Evolutionary conservation across 495 filamentous ascomycete genomes (phyloP), one percentile per base, ranked within the genome.

Genomic region (Schizothecium vesticola): DNA sequence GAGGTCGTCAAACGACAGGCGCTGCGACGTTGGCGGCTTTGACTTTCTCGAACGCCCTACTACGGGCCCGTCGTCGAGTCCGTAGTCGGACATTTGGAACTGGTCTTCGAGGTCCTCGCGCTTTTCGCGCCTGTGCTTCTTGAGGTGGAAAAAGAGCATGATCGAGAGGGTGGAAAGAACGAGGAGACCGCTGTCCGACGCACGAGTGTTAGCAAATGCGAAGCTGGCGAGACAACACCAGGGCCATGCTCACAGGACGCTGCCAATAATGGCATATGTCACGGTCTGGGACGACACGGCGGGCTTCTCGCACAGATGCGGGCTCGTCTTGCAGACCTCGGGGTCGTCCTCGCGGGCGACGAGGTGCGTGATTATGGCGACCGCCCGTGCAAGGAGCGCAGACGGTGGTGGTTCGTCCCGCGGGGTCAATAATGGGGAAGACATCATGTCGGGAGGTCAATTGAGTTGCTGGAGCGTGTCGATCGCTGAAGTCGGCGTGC

Each of bases 291-390:
- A 71, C 57, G 75, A 71, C 4, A 67, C 59, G 11, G 56, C 62
- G n/a, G 75, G 72, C 69, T 74, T 77, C 51, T 77, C 74, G 74
- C 75, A 77, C 1, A 74, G 64, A 36, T 75, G 43, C 19, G 43
- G 43, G 61, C 26, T 68, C 59, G 13, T 26, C 66, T n/a, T 66
- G 60, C 28, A 65, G 67, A 2, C 67, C 60, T 19, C 16, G 31
- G 58, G 70, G 71, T 70, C 26, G 24, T 74, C 70, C 6, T 66
- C 71, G 23, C 74, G 74, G 9, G n/a, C 24, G 63, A 68, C 6
- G 24, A 76, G 70, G 64, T 64, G 58, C 25, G 21, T 21, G 29
- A 66, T 36, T 22, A 31, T 21, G 33, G 24, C 21, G 19, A n/a
- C 22, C 22, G 63, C 36, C 22, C 56, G 67, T 19, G 57, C 61